phyloP scores from a whole-genome alignment of 2,329 filamentous ascomycete species.

The Chrysoporthe puriensis region DNA sequence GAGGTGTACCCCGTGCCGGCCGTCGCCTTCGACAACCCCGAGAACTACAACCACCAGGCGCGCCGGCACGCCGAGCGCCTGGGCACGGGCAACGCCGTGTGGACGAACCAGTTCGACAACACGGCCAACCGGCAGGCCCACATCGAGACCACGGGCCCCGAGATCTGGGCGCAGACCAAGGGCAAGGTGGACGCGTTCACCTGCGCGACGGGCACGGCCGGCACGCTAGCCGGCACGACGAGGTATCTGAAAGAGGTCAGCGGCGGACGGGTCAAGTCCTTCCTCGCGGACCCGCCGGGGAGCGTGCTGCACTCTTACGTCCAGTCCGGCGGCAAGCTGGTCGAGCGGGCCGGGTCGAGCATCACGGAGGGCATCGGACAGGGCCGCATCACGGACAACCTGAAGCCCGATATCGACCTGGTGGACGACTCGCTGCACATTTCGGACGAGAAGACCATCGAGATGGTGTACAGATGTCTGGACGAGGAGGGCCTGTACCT shows the following conservation, averaged over 20 bases:
- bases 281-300: constrained; percentile 91
- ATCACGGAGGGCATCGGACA: constrained; percentile 99
- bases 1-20: constrained; percentile 96
- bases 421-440: constrained; percentile 86
- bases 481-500: constrained; percentile 96
- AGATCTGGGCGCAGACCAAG: constrained; percentile 92
- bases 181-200: constrained; percentile 93
- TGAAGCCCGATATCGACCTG: constrained; percentile 80
- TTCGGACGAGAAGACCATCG: constrained; percentile 90
- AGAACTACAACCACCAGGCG: constrained; percentile 98
- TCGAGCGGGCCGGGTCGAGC: constrained; percentile 80
- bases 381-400: constrained; percentile 93
- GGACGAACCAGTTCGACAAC: constrained; percentile 99
- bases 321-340: constrained; percentile 77
- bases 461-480: constrained; percentile 95
- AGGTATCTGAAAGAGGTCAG: constrained; percentile 85
- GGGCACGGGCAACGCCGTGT: constrained; percentile 87
- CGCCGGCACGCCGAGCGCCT: constrained; percentile 82
- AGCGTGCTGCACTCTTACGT: constrained; percentile 94
- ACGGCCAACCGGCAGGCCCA: constrained; percentile 90
- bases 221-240: constrained; percentile 87
- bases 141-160: constrained; percentile 94
- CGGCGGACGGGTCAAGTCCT: constrained; percentile 78
- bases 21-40: constrained; percentile 90
- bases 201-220: constrained; percentile 90